Evolutionary conservation across 169 alveolate species (phyloP).

Genomic region (Theileria luwenshuni): DNA sequence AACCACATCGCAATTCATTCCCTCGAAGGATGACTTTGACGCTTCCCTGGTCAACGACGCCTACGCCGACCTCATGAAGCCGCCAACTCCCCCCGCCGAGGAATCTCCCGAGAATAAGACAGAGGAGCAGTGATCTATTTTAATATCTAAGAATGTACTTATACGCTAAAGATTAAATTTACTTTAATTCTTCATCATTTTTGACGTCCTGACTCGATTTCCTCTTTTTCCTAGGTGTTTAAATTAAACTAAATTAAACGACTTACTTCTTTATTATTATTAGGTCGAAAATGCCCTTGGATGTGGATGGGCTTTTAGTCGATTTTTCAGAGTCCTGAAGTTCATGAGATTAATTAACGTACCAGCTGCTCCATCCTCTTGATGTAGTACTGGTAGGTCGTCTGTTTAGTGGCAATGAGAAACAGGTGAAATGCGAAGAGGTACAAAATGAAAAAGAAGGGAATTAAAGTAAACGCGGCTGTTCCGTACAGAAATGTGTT

Average conservation of each 20-base stretch:
- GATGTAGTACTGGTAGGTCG: conserved; percentile 21
- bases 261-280: conserved; percentile 17
- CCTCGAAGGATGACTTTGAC: conserved; percentile 27
- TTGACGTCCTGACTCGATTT: background rate
- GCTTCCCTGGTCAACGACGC: conserved; percentile 22
- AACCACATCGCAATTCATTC: conserved; percentile 62
- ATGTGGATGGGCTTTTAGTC: background rate
- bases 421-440: conserved; percentile 10
- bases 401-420: conserved; percentile 4
- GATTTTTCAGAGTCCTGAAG: background rate
- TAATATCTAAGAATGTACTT: background rate
- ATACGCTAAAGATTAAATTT: background rate
- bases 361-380: conserved; percentile 18
- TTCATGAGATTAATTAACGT: background rate
- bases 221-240: background rate
- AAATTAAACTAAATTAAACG: background rate
- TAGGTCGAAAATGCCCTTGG: conserved; percentile 8
- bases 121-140: background rate
- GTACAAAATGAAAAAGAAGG: conserved; percentile 4
- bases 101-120: background rate
- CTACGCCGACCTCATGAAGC: conserved; percentile 30
- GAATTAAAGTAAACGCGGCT: background rate
- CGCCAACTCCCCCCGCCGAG: background rate
- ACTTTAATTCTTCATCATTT: background rate
- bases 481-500: background rate